Percentiles rank a stretch among this genome's conserved stretches.
Evolutionary conservation across 352 stramenopile species (phyloP).

Genomic region (Globisporangium perplexum): DNA sequence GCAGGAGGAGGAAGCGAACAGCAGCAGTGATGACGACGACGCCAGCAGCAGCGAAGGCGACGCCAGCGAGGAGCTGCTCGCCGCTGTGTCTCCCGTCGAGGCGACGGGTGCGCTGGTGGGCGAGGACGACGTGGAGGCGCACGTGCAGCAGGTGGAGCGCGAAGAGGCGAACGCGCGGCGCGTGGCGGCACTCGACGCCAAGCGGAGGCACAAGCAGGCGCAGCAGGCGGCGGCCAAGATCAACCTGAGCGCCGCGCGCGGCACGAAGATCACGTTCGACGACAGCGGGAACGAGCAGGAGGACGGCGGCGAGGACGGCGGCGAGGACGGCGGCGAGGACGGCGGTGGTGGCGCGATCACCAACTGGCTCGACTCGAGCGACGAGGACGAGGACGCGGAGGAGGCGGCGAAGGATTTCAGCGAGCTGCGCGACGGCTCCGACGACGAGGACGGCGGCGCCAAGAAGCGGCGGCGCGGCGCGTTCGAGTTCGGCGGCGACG

Average conservation of each 20-base stretch:
- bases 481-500: conserved; percentile 15
- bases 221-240: conserved; percentile 29
- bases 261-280: conserved; percentile 78
- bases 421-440: conserved; percentile 32
- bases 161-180: conserved; percentile 35
- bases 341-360: not conserved
- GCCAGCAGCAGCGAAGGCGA: not conserved
- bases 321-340: not conserved
- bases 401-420: conserved; percentile 7
- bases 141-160: conserved; percentile 9
- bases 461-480: conserved; percentile 4
- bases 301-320: not conserved
- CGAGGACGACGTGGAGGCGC: conserved; percentile 9
- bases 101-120: not conserved
- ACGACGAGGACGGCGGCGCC: conserved; percentile 36
- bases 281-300: conserved; percentile 56
- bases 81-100: not conserved
- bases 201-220: conserved; percentile 21
- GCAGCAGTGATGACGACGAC: not conserved
- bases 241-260: conserved; percentile 13
- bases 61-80: conserved; percentile 4
- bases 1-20: not conserved
- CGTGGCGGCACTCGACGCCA: conserved; percentile 50
- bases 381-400: conserved; percentile 15
- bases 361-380: conserved; percentile 13